phyloP scores from a whole-genome alignment of 176 grass and related monocot genomes.

The Musa acuminata region DNA sequence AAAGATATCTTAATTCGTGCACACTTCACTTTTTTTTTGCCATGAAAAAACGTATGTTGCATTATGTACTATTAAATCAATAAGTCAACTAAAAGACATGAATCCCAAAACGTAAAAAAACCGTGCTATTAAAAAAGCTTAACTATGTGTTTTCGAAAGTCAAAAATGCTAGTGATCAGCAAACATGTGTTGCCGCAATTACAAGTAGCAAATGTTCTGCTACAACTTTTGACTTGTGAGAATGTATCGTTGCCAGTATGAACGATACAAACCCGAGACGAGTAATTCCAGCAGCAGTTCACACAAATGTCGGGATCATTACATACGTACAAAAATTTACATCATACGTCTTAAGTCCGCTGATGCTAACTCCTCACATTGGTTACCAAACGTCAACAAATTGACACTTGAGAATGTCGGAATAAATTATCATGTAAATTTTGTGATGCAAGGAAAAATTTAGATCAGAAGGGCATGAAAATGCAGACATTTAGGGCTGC shows the following conservation, averaged over 20 bases:
- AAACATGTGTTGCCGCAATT: no score
- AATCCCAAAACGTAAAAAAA: no score
- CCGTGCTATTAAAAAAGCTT: no score
- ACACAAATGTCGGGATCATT: not conserved
- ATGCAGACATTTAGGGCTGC: not conserved
- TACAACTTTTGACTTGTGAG: not conserved
- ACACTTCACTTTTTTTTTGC: no score
- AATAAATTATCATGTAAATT: not conserved
- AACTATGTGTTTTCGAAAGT: no score
- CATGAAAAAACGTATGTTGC: no score
- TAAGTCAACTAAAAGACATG: no score
- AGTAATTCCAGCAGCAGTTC: not conserved
- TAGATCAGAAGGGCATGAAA: not conserved
- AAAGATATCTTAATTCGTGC: no score
- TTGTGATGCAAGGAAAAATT: not conserved
- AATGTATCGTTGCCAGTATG: not conserved
- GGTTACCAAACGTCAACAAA: not conserved
- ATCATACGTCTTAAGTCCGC: not conserved
- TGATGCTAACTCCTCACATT: not conserved
- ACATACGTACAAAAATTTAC: conserved; percentile 3
- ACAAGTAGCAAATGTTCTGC: no score
- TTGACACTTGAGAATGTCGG: not conserved
- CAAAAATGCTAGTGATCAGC: no score
- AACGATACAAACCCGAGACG: not conserved
- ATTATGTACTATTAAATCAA: no score